Conservation (phyloP, 768 basidiomycete genomes). For the Macrolepiota fuliginosa region DNA sequence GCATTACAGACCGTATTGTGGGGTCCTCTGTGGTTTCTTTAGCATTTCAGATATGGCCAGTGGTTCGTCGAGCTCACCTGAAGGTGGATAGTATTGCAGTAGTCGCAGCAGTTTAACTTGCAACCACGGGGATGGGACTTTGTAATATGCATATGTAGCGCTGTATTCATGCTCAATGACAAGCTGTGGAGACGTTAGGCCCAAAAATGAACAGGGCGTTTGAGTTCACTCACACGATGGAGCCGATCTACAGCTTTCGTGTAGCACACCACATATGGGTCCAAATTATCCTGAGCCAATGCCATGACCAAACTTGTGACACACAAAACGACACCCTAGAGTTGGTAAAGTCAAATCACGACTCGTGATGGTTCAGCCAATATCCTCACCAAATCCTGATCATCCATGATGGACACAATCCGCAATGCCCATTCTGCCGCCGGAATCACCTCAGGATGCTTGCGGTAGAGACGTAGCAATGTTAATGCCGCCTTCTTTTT, state of each 20-base stretch:
- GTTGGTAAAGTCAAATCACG: background rate
- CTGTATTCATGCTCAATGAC: constrained; percentile 89
- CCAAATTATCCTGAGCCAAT: constrained; percentile 89
- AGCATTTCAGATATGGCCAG: background rate
- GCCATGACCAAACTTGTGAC: constrained; percentile 93
- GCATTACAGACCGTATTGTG: constrained; percentile 70
- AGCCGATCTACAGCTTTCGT: constrained; percentile 92
- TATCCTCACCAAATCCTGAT: constrained; percentile 67
- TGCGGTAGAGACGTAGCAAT: constrained; percentile 87
- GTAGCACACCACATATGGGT: constrained; percentile 89
- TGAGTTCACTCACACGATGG: constrained; percentile 54
- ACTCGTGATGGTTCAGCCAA: constrained; percentile 10
- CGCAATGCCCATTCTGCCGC: constrained; percentile 95
- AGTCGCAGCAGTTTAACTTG: constrained; percentile 94
- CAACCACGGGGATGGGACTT: constrained; percentile 96
- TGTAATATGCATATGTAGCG: constrained; percentile 93
- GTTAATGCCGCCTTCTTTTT: constrained; percentile 99
- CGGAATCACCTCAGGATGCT: constrained; percentile 92
- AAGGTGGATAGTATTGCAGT: constrained; percentile 93
- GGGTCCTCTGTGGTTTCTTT: constrained; percentile 66
- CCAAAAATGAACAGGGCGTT: background rate
- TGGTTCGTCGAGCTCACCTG: constrained; percentile 55
- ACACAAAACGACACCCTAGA: constrained; percentile 89
- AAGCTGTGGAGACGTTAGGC: constrained; percentile 46
- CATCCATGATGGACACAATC: constrained; percentile 95